A percentile compares a stretch with the other conserved stretches of the same genome.
Evolutionary conservation across 257 asterid species (phyloP).

Genomic region (Plantago major): DNA sequence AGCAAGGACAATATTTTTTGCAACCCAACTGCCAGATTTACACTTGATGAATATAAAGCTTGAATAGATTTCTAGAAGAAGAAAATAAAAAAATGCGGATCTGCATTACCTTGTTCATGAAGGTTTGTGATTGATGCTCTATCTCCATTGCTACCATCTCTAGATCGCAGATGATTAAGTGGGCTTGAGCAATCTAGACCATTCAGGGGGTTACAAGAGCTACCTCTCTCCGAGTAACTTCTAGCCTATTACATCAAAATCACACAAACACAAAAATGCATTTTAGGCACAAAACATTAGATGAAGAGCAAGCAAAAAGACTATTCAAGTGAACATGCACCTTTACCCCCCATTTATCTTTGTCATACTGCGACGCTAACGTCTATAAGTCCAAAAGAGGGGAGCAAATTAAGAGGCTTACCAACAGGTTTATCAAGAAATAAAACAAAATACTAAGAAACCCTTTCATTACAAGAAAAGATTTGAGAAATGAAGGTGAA

Average conservation of each 20-base stretch:
- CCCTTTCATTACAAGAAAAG: background rate
- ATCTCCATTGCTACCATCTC: conserved; percentile 72
- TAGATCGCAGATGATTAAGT: conserved; percentile 50
- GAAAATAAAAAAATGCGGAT: conserved; percentile 16
- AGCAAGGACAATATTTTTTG: conserved; percentile 91
- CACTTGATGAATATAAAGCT: conserved; percentile 18
- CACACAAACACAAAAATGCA: conserved; percentile 8
- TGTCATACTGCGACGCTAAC: conserved; percentile 9
- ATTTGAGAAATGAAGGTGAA: background rate
- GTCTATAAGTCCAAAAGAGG: conserved; percentile 1
- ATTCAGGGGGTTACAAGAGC: conserved; percentile 47
- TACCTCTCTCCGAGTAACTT: conserved; percentile 54
- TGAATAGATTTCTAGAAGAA: conserved; percentile 12
- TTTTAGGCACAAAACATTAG: background rate
- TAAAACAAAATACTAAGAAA: background rate
- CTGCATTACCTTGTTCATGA: conserved; percentile 84
- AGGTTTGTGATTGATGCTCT: conserved; percentile 81
- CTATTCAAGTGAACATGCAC: conserved; percentile 15
- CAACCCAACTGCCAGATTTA: conserved; percentile 70
- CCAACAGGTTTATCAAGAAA: background rate
- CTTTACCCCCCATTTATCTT: background rate
- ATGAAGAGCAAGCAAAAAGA: conserved; percentile 9
- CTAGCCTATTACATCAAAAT: conserved; percentile 37
- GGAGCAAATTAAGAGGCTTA: background rate
- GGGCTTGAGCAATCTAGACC: conserved; percentile 59